Conservation (phyloP, 2,329 filamentous ascomycete genomes). For the Dactylellina drechsleri region DNA sequence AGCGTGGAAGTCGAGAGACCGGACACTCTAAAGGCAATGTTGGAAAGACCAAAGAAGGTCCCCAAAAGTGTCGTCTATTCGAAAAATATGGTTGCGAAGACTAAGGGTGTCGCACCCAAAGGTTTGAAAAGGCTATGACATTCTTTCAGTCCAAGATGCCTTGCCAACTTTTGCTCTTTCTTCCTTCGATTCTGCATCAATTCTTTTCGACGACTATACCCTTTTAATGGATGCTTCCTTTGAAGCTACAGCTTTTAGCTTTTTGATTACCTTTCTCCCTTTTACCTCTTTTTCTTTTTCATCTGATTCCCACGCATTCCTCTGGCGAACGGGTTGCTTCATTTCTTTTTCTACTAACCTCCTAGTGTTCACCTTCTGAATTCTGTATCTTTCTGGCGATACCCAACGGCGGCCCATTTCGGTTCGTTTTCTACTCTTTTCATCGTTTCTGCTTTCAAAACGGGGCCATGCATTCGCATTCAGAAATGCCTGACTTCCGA, state of each 20-base stretch:
- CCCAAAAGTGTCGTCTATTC: slow-evolving; percentile 46
- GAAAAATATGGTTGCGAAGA: slow-evolving; percentile 38
- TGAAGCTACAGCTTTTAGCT: not conserved
- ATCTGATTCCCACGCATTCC: not conserved
- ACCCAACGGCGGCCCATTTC: slow-evolving; percentile 44
- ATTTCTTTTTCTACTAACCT: slow-evolving; percentile 17
- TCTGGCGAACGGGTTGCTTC: slow-evolving; percentile 35
- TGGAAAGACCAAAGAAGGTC: slow-evolving; percentile 37
- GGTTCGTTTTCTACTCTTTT: slow-evolving; percentile 5
- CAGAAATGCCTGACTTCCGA: not conserved
- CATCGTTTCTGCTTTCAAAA: slow-evolving; percentile 5
- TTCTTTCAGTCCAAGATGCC: slow-evolving; percentile 1
- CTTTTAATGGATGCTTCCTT: slow-evolving; percentile 24
- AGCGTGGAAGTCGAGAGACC: slow-evolving; percentile 45
- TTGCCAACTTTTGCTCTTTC: not conserved
- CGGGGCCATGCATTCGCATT: slow-evolving; percentile 3
- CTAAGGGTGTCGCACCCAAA: slow-evolving; percentile 32
- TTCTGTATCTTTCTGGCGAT: slow-evolving; percentile 19
- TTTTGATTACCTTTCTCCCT: not conserved
- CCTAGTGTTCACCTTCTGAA: not conserved
- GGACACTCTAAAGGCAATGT: slow-evolving; percentile 14
- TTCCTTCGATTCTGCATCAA: not conserved
- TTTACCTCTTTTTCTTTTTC: slow-evolving; percentile 16
- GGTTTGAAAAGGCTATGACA: slow-evolving; percentile 46
- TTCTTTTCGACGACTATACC: slow-evolving; percentile 4